Evolutionary conservation across 2,329 filamentous ascomycete genomes (phyloP).

Genomic region (Onygenales sp.): DNA sequence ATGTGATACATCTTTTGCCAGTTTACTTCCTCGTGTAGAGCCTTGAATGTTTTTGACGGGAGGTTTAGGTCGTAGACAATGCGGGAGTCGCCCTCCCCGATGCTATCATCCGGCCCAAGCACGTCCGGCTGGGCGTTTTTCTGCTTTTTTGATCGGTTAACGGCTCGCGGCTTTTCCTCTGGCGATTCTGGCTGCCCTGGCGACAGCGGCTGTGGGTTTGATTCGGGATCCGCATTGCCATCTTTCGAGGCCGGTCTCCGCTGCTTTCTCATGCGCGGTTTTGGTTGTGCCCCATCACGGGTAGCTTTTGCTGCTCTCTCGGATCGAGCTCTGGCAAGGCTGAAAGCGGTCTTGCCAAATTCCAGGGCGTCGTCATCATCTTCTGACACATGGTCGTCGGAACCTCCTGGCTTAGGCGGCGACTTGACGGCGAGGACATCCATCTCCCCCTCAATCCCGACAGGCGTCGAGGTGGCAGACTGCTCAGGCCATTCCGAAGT

Average conservation of each 20-base stretch:
- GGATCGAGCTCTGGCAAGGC: background rate
- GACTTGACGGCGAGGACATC: constrained; percentile 23
- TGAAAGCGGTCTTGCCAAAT: background rate
- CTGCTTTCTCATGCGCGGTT: background rate
- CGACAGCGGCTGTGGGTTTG: background rate
- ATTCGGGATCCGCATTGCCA: background rate
- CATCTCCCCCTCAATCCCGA: constrained; percentile 27
- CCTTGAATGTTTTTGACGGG: constrained; percentile 52
- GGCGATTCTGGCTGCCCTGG: background rate
- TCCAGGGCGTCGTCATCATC: background rate
- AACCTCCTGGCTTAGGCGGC: background rate
- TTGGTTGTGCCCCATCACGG: background rate
- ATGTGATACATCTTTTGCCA: constrained; percentile 94
- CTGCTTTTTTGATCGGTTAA: constrained; percentile 10
- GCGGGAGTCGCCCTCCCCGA: constrained; percentile 74
- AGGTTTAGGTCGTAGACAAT: constrained; percentile 64
- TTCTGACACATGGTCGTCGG: background rate
- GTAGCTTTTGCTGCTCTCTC: background rate
- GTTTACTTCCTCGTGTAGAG: constrained; percentile 61
- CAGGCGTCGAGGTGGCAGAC: constrained; percentile 11
- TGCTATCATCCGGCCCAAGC: constrained; percentile 41
- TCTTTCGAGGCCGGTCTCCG: background rate
- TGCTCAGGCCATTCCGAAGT: constrained; percentile 12
- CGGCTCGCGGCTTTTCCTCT: background rate
- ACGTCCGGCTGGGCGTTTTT: constrained; percentile 17